A percentile compares a stretch with the other conserved stretches of the same genome.
phyloP scores from a whole-genome alignment of 176 grass and related monocot species.

The Eragrostis curvula region DNA sequence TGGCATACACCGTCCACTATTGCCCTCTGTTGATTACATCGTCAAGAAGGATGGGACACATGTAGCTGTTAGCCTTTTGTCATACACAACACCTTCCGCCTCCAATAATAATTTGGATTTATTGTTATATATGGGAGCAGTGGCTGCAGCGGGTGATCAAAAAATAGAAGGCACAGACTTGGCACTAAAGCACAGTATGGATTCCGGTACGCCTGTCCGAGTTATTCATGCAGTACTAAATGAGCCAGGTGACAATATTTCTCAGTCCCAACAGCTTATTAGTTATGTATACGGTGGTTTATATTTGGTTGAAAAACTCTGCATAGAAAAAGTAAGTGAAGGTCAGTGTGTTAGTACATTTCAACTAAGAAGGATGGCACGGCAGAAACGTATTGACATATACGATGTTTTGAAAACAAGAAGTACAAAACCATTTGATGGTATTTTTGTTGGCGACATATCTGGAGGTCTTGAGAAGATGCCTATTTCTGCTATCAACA shows the following conservation, averaged over 20 bases:
- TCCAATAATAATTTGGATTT: conserved; percentile 59
- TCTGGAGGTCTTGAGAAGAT: conserved; percentile 63
- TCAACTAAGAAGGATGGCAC: conserved; percentile 53
- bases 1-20: conserved; percentile 56
- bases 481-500: conserved; percentile 66
- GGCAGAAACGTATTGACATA: conserved; percentile 49
- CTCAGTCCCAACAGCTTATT: conserved; percentile 8
- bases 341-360: conserved; percentile 45
- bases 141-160: not conserved
- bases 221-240: conserved; percentile 47
- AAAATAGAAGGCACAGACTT: conserved; percentile 48
- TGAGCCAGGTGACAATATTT: not conserved
- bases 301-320: conserved; percentile 63
- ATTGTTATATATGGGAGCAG: conserved; percentile 57
- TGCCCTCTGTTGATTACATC: conserved; percentile 54
- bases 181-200: conserved; percentile 66
- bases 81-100: conserved; percentile 31
- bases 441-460: conserved; percentile 54
- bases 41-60: conserved; percentile 23
- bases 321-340: conserved; percentile 23
- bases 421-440: conserved; percentile 40
- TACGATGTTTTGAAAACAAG: conserved; percentile 38
- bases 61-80: conserved; percentile 62
- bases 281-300: conserved; percentile 76
- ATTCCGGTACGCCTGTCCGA: conserved; percentile 62